phyloP scores from a whole-genome alignment of 1,139 yeast genomes.

The Suhomyces chickasaworum region DNA sequence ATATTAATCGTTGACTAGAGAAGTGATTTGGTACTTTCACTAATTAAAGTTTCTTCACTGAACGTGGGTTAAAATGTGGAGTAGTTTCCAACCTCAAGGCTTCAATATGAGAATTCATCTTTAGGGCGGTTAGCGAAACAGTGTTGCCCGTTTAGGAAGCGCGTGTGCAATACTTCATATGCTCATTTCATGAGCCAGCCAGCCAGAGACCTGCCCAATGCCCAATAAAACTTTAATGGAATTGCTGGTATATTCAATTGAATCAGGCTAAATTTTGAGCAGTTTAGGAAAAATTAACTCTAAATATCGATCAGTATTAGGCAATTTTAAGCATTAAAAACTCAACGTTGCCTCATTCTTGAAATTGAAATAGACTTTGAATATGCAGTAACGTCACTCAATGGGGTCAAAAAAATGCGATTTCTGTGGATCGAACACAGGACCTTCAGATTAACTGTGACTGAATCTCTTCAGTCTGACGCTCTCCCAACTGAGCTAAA shows the following conservation, averaged over 20 bases:
- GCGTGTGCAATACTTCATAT: not conserved
- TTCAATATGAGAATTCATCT: not conserved
- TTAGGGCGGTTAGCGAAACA: conserved; percentile 5
- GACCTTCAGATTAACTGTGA: conserved; percentile 46
- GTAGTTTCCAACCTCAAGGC: not conserved
- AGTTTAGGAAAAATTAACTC: too few species aligned
- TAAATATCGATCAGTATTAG: too few species aligned
- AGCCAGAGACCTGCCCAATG: too few species aligned
- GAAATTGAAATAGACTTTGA: too few species aligned
- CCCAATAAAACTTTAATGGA: too few species aligned
- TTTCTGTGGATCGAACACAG: conserved; percentile 54
- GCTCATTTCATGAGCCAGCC: not conserved
- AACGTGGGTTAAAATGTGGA: not conserved
- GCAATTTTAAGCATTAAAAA: not conserved
- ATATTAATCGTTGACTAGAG: too few species aligned
- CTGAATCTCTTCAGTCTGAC: conserved; percentile 53
- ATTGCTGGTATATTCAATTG: too few species aligned
- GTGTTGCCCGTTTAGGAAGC: conserved; percentile 4
- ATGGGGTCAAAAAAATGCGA: conserved; percentile 18
- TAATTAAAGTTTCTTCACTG: not conserved
- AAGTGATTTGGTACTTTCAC: not conserved
- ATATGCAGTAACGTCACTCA: too few species aligned
- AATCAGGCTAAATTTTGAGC: not conserved
- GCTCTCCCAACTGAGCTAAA: conserved; percentile 89
- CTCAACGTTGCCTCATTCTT: not conserved